Evolutionary conservation across 495 filamentous ascomycete genomes (phyloP), one percentile per base, ranked within the genome.

Genomic region (Aspergillus coremiiformis): DNA sequence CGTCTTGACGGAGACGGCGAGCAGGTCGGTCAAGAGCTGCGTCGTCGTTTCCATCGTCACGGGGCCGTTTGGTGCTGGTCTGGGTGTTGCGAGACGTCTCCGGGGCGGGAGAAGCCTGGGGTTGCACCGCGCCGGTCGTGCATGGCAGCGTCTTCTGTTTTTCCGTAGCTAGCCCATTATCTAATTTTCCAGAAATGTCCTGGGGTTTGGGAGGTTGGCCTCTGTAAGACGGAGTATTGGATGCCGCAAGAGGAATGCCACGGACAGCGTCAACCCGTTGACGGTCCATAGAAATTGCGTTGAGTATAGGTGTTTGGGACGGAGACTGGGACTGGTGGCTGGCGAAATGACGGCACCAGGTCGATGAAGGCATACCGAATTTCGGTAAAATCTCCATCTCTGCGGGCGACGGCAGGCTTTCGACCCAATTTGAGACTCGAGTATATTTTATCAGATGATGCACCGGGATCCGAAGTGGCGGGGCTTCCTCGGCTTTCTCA

Each of bases 391-490:
- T 24, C 21, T 53, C 51, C 55, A 58, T 53, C 22, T 58, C 52
- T 32, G 48, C 55, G 21, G 53, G 45, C 14, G 43, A 47, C n/a
- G 61, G 61, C n/a, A 60, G 50, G 39, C 52, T 56, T 22, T 46
- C 52, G 1, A 63, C 50, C 61, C 61, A 63, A 47, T 56, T 49
- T 15, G 48, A 45, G 23, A 63, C 56, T 30, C 61, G 54, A n/a
- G 60, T 41, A 3, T 57, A 44, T 14, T 53, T 63, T 20, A 26
- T 48, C 14, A 27, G 39, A 15, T 52, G 51, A 30, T 10, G 33
- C 19, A 30, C 35, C 7, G 26, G 19, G 14, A 48, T 45, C 33
- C 5, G 39, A 30, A 46, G 42, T 19, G 52, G 27, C 10, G 51
- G n/a, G 14, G 47, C 35, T 20, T 47, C 39, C 22, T 55, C 44